Percentiles rank a stretch among this genome's conserved stretches.
Evolutionary conservation across 345 rosid genomes (phyloP).

Genomic region (Firmiana major): DNA sequence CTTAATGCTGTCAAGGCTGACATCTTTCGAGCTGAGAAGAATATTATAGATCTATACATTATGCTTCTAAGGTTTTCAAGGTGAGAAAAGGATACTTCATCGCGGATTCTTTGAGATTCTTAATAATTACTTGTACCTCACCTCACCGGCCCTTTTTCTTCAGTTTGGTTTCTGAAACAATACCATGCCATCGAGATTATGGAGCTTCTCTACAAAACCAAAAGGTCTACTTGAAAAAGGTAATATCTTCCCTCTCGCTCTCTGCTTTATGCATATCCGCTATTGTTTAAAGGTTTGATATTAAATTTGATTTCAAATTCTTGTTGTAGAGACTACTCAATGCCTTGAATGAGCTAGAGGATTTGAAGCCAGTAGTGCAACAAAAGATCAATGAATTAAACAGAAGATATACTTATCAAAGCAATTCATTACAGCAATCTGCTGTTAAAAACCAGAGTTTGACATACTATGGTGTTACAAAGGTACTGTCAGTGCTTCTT

Average conservation of each 20-base stretch:
- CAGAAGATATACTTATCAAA: constrained; percentile 41
- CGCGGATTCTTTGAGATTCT: background rate
- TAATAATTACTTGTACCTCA: background rate
- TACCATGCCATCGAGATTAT: constrained; percentile 85
- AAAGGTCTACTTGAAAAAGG: constrained; percentile 63
- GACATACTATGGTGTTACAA: constrained; percentile 33
- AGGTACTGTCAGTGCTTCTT: constrained; percentile 44
- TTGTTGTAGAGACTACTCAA: constrained; percentile 54
- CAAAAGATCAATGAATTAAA: constrained; percentile 55
- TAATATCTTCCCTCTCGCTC: constrained; percentile 14
- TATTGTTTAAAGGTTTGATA: constrained; percentile 21
- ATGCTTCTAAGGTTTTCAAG: constrained; percentile 96
- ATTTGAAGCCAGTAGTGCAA: constrained; percentile 74
- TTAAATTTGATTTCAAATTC: constrained; percentile 13
- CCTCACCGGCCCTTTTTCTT: constrained; percentile 22
- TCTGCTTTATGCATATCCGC: background rate
- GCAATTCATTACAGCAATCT: constrained; percentile 43
- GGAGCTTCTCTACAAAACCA: constrained; percentile 41
- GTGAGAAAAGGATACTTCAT: constrained; percentile 32
- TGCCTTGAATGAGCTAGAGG: constrained; percentile 79
- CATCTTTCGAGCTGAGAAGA: constrained; percentile 88
- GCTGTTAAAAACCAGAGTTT: constrained; percentile 40
- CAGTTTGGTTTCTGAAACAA: constrained; percentile 93
- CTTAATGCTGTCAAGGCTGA: constrained; percentile 54
- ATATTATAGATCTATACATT: constrained; percentile 77